Evolutionary conservation across 495 filamentous ascomycete species (phyloP), one percentile per base, ranked within the genome.

Genomic region (Talaromyces proteolyticus): DNA sequence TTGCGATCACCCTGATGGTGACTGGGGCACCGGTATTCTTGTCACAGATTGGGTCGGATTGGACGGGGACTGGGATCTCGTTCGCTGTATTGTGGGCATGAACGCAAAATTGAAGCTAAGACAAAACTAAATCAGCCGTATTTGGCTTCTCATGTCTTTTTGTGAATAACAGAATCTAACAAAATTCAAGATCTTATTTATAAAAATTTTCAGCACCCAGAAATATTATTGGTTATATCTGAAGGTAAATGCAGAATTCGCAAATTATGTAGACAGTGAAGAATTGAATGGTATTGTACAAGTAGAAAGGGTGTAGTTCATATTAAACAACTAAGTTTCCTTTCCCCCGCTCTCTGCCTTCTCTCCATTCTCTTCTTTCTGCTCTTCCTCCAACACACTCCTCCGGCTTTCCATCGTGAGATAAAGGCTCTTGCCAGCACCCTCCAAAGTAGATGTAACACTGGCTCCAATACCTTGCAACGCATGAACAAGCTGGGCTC

Each of bases 21-120:
- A 95, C 63, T 90, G 86, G 42, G 78, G 79, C 10, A 95, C 91
- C n/a, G 93, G 94, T 19, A 82, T 97, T 48, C 82, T 97, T 21
- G 88, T 97, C 23, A 90, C 84, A 42, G 93, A 98, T 64, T 96
- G 87, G 88, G 91, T 96, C 53, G 93, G 93, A 0, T 67, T 82
- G 43, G 75, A 86, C 53, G 93, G 89, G 0, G 88, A 98, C 68
- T 98, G 94, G 94, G 91, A 96, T 67, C 71, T 97, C 16, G 84
- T 94, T 37, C 80, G 87, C 57, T 85, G 87, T 64, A 84, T 96
- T 59, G 86, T 96, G 5, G 91, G 88, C 14, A 91, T 93, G 88
- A 98, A 98, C 62, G 81, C 81, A 17, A 86, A 77, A 57, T 62
- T 94, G 60, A 75, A 82, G 59, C 61, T 85, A 61, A 73, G 66